These are phyloP conservation scores for Pleurotus platypus DNA, from an alignment of 768 basidiomycete species.

Conservation along the genomic window DNA sequence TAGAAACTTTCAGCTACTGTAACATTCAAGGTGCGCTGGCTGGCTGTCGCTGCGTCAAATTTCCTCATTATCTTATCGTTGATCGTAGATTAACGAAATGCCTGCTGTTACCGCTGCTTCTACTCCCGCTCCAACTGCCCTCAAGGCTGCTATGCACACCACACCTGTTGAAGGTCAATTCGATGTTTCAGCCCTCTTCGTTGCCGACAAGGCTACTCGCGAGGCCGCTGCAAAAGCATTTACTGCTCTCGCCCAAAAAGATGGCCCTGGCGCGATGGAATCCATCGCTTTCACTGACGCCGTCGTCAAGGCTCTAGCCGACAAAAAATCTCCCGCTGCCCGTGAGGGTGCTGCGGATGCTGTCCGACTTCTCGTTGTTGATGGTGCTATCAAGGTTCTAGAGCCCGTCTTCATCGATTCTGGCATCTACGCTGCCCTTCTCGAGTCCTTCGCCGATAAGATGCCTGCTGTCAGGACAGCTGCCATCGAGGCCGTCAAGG, in stretches of 20 bases:
- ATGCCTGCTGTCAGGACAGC: slow-evolving; percentile 82
- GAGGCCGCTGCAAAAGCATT: slow-evolving; percentile 67
- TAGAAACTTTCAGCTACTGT: slow-evolving; percentile 21
- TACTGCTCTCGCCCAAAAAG: slow-evolving; percentile 75
- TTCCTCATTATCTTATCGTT: slow-evolving; percentile 11
- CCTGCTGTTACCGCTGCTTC: slow-evolving; percentile 65
- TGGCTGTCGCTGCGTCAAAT: neutral
- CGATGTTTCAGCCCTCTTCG: slow-evolving; percentile 76
- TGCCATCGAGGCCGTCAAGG: slow-evolving; percentile 78
- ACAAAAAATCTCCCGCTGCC: slow-evolving; percentile 92
- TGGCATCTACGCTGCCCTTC: slow-evolving; percentile 80
- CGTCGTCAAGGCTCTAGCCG: slow-evolving; percentile 77
- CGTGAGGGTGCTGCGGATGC: slow-evolving; percentile 86
- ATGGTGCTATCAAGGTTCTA: slow-evolving; percentile 75
- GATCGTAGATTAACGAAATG: slow-evolving; percentile 60
- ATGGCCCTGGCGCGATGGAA: slow-evolving; percentile 75
- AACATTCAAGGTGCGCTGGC: slow-evolving; percentile 39
- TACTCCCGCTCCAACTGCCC: slow-evolving; percentile 60
- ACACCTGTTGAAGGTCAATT: slow-evolving; percentile 57
- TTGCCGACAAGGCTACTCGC: slow-evolving; percentile 80
- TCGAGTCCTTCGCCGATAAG: slow-evolving; percentile 95
- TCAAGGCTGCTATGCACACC: slow-evolving; percentile 54
- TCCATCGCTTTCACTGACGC: slow-evolving; percentile 70
- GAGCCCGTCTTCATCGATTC: slow-evolving; percentile 88
- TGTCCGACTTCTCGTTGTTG: slow-evolving; percentile 60